phyloP scores from a whole-genome alignment of 2,329 filamentous ascomycete genomes.

The Fusarium sp. region DNA sequence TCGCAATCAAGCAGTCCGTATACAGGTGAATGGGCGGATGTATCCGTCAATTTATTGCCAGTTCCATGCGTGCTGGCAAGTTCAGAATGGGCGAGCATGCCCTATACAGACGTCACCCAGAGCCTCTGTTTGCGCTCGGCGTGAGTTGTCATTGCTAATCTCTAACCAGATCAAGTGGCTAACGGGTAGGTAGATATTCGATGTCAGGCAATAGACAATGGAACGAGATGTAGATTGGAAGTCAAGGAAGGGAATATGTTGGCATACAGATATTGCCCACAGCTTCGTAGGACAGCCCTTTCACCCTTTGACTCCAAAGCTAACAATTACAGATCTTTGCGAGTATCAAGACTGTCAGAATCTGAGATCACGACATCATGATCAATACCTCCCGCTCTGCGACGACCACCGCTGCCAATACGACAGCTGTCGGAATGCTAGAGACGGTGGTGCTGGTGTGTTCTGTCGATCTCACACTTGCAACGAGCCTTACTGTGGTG shows the following conservation, averaged over 20 bases:
- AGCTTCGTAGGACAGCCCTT: constrained; percentile 33
- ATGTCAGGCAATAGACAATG: constrained; percentile 38
- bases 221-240: constrained; percentile 31
- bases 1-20: constrained; percentile 18
- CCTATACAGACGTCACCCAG: constrained; percentile 31
- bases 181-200: constrained; percentile 28
- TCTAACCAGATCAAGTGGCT: not conserved
- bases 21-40: constrained; percentile 24
- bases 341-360: constrained; percentile 34
- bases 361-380: constrained; percentile 25
- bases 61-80: constrained; percentile 38
- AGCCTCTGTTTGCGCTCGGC: constrained; percentile 35
- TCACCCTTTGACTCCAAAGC: not conserved
- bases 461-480: constrained; percentile 44
- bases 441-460: constrained; percentile 16
- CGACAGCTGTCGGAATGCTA: constrained; percentile 31
- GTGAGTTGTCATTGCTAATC: constrained; percentile 27
- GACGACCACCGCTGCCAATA: constrained; percentile 41
- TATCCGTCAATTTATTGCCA: constrained; percentile 35
- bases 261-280: constrained; percentile 33
- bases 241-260: constrained; percentile 30
- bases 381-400: constrained; percentile 39
- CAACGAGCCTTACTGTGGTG: constrained; percentile 34
- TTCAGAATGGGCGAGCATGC: constrained; percentile 36
- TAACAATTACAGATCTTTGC: constrained; percentile 42